phyloP scores from a whole-genome alignment of 257 asterid genomes.

The Solanum pinnatisectum region DNA sequence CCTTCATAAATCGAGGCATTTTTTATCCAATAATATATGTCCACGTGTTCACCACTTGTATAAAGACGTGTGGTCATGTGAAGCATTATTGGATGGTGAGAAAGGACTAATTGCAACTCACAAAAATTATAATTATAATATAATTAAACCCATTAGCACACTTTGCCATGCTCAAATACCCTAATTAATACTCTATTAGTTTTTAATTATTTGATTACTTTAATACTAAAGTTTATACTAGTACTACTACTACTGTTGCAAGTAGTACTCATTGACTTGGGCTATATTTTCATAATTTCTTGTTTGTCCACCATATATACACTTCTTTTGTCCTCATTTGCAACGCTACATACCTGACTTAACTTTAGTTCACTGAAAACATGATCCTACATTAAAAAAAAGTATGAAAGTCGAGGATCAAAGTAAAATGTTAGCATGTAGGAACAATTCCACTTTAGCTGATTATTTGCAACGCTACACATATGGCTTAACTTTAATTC shows the following conservation, averaged over 20 bases:
- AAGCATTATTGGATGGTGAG: slow-evolving; percentile 41
- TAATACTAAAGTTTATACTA: neutral
- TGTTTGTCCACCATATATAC: neutral
- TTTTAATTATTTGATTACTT: neutral
- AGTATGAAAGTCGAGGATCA: neutral
- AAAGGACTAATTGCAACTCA: slow-evolving; percentile 14
- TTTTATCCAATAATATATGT: slow-evolving; percentile 20
- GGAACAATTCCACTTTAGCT: neutral
- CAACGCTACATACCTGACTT: neutral
- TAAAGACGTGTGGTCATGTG: slow-evolving; percentile 47
- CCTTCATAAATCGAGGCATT: slow-evolving; percentile 31
- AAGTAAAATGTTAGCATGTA: neutral
- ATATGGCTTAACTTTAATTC: neutral
- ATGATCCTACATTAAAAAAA: neutral
- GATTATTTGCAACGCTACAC: neutral
- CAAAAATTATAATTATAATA: neutral
- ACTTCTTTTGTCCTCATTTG: neutral
- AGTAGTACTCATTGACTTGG: neutral
- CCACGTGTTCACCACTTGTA: slow-evolving; percentile 49
- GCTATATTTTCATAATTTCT: neutral
- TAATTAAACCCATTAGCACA: neutral
- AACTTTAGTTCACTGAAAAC: neutral
- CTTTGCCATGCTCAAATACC: neutral
- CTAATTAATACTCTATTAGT: neutral
- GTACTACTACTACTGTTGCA: neutral